phyloP scores from a whole-genome alignment of 1,284 basidiomycete species.

The Puccinia coronata region DNA sequence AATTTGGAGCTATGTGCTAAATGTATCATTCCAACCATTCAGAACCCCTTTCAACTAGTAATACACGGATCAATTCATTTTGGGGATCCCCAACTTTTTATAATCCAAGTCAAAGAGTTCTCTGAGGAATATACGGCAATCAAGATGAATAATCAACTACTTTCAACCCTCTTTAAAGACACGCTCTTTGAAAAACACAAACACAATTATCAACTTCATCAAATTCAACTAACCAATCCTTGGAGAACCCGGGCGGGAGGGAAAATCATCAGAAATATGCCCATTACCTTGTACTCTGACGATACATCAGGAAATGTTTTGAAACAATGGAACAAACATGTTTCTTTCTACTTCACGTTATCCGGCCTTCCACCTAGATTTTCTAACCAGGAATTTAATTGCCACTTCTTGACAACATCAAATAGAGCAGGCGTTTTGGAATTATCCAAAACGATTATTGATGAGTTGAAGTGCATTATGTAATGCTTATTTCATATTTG shows the following conservation, averaged over 20 bases:
- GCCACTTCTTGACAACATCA: constrained; percentile 62
- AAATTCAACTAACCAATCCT: neutral
- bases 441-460: no score
- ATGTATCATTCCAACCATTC: neutral
- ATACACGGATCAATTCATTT: neutral
- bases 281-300: constrained; percentile 62
- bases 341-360: constrained; percentile 58
- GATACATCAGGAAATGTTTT: constrained; percentile 62
- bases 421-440: constrained; percentile 59
- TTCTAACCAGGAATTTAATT: constrained; percentile 56
- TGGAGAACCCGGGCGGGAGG: neutral
- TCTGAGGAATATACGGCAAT: neutral
- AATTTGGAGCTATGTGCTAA: neutral
- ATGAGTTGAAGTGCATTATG: no score
- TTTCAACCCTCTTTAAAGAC: neutral
- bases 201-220: neutral
- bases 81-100: neutral
- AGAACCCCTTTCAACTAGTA: neutral
- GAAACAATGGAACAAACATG: constrained; percentile 55
- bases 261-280: constrained; percentile 51
- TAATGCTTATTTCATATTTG: no score
- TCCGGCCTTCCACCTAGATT: constrained; percentile 57
- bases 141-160: neutral
- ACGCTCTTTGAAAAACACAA: neutral
- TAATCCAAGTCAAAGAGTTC: neutral